Conservation (phyloP, 2,329 filamentous ascomycete genomes). For the Trichoderma aggressivum region DNA sequence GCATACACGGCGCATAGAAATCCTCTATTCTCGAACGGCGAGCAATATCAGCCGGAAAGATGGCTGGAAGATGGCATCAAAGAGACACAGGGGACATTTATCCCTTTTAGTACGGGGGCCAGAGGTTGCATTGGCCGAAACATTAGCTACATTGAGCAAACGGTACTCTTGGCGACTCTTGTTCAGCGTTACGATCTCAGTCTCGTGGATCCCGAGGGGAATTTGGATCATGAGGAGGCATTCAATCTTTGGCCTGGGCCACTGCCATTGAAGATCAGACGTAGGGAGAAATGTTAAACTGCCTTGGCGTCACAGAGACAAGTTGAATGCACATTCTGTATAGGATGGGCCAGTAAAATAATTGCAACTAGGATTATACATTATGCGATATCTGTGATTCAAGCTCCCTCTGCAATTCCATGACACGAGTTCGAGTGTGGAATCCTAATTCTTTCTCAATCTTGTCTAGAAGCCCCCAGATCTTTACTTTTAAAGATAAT, state of each 20-base stretch:
- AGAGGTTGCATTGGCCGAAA: neutral
- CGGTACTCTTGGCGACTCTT: neutral
- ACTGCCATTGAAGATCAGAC: neutral
- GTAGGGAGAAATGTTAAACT: neutral
- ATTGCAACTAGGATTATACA: neutral
- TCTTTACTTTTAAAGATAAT: neutral
- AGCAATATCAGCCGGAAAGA: neutral
- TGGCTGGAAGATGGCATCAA: neutral
- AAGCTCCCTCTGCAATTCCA: neutral
- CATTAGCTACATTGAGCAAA: neutral
- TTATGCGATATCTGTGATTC: neutral
- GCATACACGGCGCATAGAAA: neutral
- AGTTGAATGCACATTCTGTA: neutral
- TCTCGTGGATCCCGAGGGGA: neutral
- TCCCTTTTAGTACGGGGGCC: neutral
- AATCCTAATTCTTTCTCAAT: neutral
- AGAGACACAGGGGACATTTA: neutral
- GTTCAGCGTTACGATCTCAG: neutral
- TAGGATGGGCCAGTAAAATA: neutral
- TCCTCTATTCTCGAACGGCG: neutral
- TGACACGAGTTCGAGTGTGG: neutral
- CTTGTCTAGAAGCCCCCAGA: neutral
- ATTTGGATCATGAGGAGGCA: neutral
- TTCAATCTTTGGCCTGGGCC: neutral
- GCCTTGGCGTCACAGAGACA: accelerated